These are phyloP conservation scores for Ormosia emarginata DNA, from an alignment of 306 rosid species.

Conservation along the genomic window DNA sequence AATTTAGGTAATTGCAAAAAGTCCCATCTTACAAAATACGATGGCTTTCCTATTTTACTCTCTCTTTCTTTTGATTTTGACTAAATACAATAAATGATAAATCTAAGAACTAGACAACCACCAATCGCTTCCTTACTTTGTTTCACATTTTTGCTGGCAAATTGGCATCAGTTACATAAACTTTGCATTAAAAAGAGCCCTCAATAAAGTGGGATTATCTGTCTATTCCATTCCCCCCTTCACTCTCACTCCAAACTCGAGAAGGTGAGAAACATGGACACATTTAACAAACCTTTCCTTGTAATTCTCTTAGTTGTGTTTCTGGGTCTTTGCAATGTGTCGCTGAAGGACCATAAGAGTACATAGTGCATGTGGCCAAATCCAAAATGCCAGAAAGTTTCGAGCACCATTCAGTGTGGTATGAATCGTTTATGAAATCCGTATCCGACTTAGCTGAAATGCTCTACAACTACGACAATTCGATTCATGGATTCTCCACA, in stretches of 20 bases:
- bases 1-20: too few relatives aligned
- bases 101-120: slow-evolving; percentile 44
- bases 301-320: not conserved
- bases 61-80: slow-evolving; percentile 30
- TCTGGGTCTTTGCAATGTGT: slow-evolving; percentile 2
- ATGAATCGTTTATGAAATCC: slow-evolving; percentile 66
- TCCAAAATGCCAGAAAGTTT: slow-evolving; percentile 72
- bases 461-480: slow-evolving; percentile 71
- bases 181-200: not conserved
- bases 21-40: too few relatives aligned
- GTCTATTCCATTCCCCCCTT: not conserved
- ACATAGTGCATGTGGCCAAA: slow-evolving; percentile 82
- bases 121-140: slow-evolving; percentile 32
- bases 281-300: not conserved
- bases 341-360: slow-evolving; percentile 18
- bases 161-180: not conserved
- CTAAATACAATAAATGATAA: slow-evolving; percentile 54
- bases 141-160: not conserved
- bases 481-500: slow-evolving; percentile 79
- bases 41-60: too few relatives aligned
- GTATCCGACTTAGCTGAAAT: slow-evolving; percentile 62
- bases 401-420: slow-evolving; percentile 74
- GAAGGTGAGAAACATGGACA: slow-evolving; percentile 21
- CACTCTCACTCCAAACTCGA: not conserved
- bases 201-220: not conserved